Evolutionary conservation across 176 grass and related monocot genomes (phyloP).

Genomic region (Typha latifolia): DNA sequence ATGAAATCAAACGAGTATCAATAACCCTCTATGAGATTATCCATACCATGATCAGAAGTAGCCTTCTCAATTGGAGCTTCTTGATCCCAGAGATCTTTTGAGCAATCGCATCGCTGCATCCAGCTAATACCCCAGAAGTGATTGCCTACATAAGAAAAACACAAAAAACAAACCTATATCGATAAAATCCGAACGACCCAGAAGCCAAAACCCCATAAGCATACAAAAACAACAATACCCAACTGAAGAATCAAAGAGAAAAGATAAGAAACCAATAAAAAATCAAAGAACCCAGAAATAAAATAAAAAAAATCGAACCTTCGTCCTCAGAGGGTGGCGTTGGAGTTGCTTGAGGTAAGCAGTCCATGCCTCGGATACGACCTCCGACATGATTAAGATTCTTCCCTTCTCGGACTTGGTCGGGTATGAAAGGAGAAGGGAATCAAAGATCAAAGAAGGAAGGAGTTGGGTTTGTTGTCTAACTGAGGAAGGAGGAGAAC

Average conservation of each 20-base stretch:
- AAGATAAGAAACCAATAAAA: neutral
- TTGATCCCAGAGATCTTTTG: slow-evolving; percentile 33
- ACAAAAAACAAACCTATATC: neutral
- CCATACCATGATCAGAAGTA: slow-evolving; percentile 37
- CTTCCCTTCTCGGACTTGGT: no score
- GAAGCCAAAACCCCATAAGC: neutral
- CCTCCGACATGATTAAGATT: slow-evolving; percentile 30
- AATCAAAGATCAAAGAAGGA: no score
- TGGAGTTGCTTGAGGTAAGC: slow-evolving; percentile 19
- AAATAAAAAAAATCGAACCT: slow-evolving; percentile 27
- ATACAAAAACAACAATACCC: neutral
- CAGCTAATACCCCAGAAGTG: slow-evolving; percentile 29
- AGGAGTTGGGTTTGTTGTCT: no score
- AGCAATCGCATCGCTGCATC: slow-evolving; percentile 32
- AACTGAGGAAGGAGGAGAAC: no score
- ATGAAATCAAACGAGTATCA: no score
- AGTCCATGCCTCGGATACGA: slow-evolving; percentile 21
- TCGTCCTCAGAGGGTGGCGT: slow-evolving; percentile 27
- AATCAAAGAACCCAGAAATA: neutral
- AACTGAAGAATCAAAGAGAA: neutral
- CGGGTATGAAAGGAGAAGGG: no score
- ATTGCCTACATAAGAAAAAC: slow-evolving; percentile 17
- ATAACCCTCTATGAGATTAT: no score
- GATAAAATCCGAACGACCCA: neutral
- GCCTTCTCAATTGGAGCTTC: slow-evolving; percentile 39